Base-by-base conservation (phyloP, 1,284 basidiomycete species). In the Fomitiporia mediterranea region DNA sequence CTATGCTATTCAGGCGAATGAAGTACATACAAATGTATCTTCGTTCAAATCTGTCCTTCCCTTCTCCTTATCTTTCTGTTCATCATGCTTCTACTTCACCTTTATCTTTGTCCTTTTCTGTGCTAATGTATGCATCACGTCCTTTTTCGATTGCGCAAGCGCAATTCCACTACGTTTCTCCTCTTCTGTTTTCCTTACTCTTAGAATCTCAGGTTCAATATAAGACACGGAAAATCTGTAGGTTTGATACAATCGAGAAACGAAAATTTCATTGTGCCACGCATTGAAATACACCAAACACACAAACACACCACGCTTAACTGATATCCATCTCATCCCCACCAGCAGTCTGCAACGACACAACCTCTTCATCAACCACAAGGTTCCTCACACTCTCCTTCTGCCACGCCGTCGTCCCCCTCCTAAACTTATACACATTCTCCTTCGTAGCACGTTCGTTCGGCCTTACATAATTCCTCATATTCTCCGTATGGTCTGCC, bases 391-490 rank as follows among this genome's bases (percentile, higher is more conserved):
- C 77, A 38, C 74, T 79, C 74, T 96, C 90, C 62, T 80, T 86
- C 69, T 89, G 90, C 83, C 86, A 91, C 8, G 89, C 91, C 0
- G 94, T 97, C 28, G 94, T 92, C 2, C 94, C 94, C 44, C 84
- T 73, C 59, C 86, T 79, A 81, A 96, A 97, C 49, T 80, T 82
- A 73, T 96, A 96, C 59, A 79, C 80, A 57, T 84, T 79, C 70
- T 95, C 92, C 71, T 97, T 97, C 69, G 81, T 72, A 9, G 80
- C 84, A 11, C 94, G 83, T 67, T 91, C 83, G 70, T 97, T 97
- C n/a, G 91, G 96, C 76, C 80, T 94, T 73, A 89, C 82, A 70
- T 91, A 86, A 75, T 97, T 93, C 65, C 97, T 81, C 61, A 97
- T 73, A 86, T 88, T 94, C 70, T 94, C 91, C 0, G 92, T 94